These are phyloP conservation scores for Mantamonas sphyraenae DNA, from an alignment of 78 protist species.

Conservation along the genomic window DNA sequence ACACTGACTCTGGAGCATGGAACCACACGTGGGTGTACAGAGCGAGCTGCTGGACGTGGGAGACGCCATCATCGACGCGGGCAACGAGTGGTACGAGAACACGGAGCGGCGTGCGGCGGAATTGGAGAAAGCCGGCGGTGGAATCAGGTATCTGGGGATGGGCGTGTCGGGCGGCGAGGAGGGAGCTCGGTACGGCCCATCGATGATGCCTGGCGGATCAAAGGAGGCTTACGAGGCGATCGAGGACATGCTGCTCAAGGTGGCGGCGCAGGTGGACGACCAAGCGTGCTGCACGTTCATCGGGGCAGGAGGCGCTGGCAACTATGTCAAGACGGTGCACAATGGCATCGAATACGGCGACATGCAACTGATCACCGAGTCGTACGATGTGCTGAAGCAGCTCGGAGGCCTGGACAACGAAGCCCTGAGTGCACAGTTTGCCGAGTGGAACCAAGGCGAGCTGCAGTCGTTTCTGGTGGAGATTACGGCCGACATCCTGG, in stretches of 20 bases:
- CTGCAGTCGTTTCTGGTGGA: constrained; percentile 84
- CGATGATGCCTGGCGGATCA: constrained; percentile 96
- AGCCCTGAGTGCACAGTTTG: constrained; percentile 54
- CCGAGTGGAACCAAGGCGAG: constrained; percentile 81
- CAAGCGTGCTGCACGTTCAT: constrained; percentile 81
- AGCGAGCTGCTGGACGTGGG: too few relatives aligned
- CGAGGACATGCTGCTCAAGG: constrained; percentile 62
- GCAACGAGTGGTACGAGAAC: constrained; percentile 80
- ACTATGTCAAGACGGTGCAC: constrained; percentile 95
- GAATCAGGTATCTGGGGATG: constrained; percentile 72
- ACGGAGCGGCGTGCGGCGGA: constrained; percentile 60
- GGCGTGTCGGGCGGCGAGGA: constrained; percentile 98
- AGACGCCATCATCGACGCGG: constrained; percentile 61
- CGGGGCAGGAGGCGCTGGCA: constrained; percentile 95
- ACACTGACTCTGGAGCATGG: too few relatives aligned
- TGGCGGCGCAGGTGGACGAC: constrained; percentile 66
- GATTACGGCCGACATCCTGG: constrained; percentile 78
- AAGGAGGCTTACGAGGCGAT: constrained; percentile 33
- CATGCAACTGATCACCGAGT: constrained; percentile 89
- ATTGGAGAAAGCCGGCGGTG: constrained; percentile 33
- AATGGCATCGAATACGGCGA: constrained; percentile 97
- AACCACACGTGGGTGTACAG: too few relatives aligned
- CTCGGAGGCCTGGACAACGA: constrained; percentile 40
- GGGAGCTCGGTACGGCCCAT: constrained; percentile 95
- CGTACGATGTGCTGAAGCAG: constrained; percentile 55